Evolutionary conservation across 1,284 basidiomycete genomes (phyloP), one percentile per base, ranked within the genome.

Genomic region (Mycocalia duriaeana): DNA sequence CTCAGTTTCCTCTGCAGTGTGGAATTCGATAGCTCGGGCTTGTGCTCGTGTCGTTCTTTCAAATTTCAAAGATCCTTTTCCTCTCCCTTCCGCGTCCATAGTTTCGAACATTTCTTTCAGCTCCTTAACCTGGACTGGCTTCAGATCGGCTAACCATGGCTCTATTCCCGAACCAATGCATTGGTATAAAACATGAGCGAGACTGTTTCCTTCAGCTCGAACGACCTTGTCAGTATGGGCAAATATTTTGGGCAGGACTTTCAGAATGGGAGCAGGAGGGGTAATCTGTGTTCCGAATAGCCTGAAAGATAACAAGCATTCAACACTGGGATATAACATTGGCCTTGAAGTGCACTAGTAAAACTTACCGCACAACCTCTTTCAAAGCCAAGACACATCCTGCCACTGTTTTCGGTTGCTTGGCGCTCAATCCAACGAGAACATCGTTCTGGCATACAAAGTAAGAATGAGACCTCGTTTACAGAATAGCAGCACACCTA

Each of bases 91-190:
- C 42, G 81, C 82, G 58, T 96, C 93, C 72, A 95, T 76, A 24
- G 66, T 70, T 53, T 91, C 91, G 59, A 97, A 99, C 0, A 83
- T 77, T 61, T 96, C 94, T 58, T 92, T 91, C 50, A 99, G 68
- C 61, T 99, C 96, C 64, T 97, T 94, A 37, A 94, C 84, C 66
- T 99, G 96, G n/a, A 99, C 94, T 0, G 96, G 93, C 65, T 99
- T 99, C 52, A 99, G 77, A 55, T 96, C 91, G n/a, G 81, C 72
- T 8, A 99, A 71, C 68, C 86, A 92, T 38, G 93, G 82, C 47
- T 93, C 85, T 50, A 99, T 86, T 1, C 85, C 89, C 1, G 88
- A 73, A 19, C 96, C 96, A 53, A 99, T 83, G 64, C 85, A 94
- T 53, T 88, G 86, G 71, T 99, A 95, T 5, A 99, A 69, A 3